Evolutionary conservation across 805 yeast species (phyloP), one percentile per base, ranked within the genome.

Genomic region (Kregervanrija fluxuum): DNA sequence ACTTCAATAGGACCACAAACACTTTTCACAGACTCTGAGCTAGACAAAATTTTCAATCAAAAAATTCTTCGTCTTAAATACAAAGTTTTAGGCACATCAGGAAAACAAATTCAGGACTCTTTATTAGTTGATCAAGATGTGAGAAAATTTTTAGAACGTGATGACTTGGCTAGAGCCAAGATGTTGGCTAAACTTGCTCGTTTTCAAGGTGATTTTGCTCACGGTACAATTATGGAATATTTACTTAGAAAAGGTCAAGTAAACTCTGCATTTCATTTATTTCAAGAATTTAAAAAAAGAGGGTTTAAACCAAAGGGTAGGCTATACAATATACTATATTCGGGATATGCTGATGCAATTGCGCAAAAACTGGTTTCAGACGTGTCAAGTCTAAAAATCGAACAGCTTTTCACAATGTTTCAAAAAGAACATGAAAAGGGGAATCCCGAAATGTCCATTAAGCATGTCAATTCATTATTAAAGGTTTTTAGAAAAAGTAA

Each of bases 281-380:
- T 71, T 47, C 69, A 71, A 41, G 71, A 74, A 62, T 66, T 86
- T 41, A 80, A 78, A 52, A 82, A 80, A 56, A 75, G 85, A 80
- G 75, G 74, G 1, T 69, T 79, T 11, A 71, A 73, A 2, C 64
- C 71, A 5, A 76, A 80, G 51, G 73, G 75, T 22, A 66, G 69
- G 31, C 64, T 77, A 2, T 55, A 69, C 40, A 74, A 76, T 6
- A 68, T 75, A 5, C 42, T 77, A 8, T 71, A 77, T 41, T 60
- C 67, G 34, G 78, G 75, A 0, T 64, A 72, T 45, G 65, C 77
- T 8, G 54, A 51, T 42, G 41, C 46, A 6, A 36, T 42, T 16
- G 12, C 41, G 11, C 28, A 40, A 5, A 49, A 44, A 15, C 28
- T 13, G 3, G 38, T 31, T 8, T 44, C 50, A 9, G 52, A 47